Evolutionary conservation across 1,284 basidiomycete genomes (phyloP), one percentile per base, ranked within the genome.

Genomic region (Fistulina hepatica): DNA sequence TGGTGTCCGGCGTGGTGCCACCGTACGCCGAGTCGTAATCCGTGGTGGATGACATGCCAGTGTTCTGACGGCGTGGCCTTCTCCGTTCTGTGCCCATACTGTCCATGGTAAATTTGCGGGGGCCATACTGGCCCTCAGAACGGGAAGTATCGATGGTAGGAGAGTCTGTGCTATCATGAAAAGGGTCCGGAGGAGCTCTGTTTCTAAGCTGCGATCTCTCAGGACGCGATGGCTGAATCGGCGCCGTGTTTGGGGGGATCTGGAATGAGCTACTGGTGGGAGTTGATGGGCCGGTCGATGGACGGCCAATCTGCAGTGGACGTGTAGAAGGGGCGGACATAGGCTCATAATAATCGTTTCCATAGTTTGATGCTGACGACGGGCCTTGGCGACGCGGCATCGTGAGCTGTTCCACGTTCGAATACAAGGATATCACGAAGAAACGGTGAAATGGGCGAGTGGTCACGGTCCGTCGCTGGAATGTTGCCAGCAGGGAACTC

Each of bases 201-300:
- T 53, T 59, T 50, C 72, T 63, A 16, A 71, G 53, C 41, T 74
- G 73, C 11, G 73, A 76, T 49, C 73, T 60, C 51, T 73, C 70
- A 16, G 73, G 73, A 36, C 73, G 67, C 39, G 68, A 61, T 19
- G 73, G 71, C 19, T 67, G 68, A 42, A 56, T 54, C 6, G 64
- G 56, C n/a, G 61, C 55, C 23, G 62, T 52, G 38, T 60, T 62
- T 30, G 57, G 23, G 64, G 59, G 22, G 59, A 57, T 34, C 52
- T 47, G 6, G 59, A 52, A 49, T 19, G 52, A 31, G 37, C 51
- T 43, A 51, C 60, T 65, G 50, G 54, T 61, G 43, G 67, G 64
- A 32, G 66, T 68, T 34, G 61, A 58, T 24, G 68, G 61, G 40
- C 63, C 56, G 33, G 67, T 67, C 23, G 63, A 56, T 12, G 61